Percentiles rank a stretch among this genome's conserved stretches.
These are phyloP conservation scores for Naegleria lovaniensis DNA, from an alignment of 208 protist genomes.

Conservation along the genomic window DNA sequence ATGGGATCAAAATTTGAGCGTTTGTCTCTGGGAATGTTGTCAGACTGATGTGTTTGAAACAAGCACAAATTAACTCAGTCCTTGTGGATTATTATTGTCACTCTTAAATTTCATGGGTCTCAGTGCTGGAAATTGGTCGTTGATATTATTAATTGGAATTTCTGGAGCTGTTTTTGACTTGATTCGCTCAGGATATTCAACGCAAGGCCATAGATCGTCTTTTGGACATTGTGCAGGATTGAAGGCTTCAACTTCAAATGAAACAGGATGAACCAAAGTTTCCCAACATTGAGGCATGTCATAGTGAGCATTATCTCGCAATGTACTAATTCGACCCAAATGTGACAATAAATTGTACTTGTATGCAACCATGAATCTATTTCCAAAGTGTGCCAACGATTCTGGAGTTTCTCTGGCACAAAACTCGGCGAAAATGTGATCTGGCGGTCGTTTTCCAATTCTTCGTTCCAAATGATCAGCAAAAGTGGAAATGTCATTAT, in stretches of 20 bases:
- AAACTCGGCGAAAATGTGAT: constrained; percentile 41
- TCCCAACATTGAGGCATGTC: constrained; percentile 34
- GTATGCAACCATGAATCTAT: constrained; percentile 33
- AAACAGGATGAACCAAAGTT: constrained; percentile 34
- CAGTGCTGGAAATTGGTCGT: not conserved
- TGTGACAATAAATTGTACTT: constrained; percentile 38
- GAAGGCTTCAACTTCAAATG: constrained; percentile 41
- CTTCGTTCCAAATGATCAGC: constrained; percentile 32
- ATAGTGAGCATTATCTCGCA: constrained; percentile 18
- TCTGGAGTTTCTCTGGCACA: constrained; percentile 37
- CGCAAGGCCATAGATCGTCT: constrained; percentile 35
- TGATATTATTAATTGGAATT: not conserved
- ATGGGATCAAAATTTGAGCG: too few relatives aligned
- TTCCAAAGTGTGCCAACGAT: constrained; percentile 23
- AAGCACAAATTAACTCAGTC: too few relatives aligned
- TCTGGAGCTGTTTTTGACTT: not conserved
- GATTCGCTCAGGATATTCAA: not conserved
- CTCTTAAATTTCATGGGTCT: not conserved
- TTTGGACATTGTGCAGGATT: constrained; percentile 31
- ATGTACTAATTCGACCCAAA: constrained; percentile 30
- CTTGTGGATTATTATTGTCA: not conserved
- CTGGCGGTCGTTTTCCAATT: constrained; percentile 34
- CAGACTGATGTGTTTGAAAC: too few relatives aligned
- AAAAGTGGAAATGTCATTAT: constrained; percentile 30
- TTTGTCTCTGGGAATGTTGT: too few relatives aligned